Evolutionary conservation across 169 alveolate genomes (phyloP).

Genomic region (Fabrea salina): DNA sequence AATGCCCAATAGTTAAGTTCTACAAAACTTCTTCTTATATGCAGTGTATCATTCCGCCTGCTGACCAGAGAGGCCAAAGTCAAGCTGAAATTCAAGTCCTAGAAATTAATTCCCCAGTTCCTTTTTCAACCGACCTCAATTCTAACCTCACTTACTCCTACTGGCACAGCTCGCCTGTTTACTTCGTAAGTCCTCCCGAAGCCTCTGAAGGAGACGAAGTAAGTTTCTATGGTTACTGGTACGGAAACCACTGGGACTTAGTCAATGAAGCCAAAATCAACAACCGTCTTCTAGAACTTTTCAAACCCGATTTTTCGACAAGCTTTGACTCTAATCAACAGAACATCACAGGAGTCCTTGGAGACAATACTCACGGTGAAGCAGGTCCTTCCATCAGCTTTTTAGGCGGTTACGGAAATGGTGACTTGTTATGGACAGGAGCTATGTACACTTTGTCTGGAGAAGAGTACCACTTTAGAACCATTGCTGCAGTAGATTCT

Average conservation of each 20-base stretch:
- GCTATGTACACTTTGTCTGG: neutral
- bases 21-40: neutral
- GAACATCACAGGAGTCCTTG: conserved; percentile 1
- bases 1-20: conserved; percentile 9
- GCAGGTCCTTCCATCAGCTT: neutral
- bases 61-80: neutral
- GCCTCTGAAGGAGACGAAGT: conserved; percentile 27
- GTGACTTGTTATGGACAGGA: neutral
- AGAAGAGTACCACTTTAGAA: conserved; percentile 7
- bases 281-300: neutral
- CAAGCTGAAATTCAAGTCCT: neutral
- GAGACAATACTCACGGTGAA: conserved; percentile 20
- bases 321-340: neutral
- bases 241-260: conserved; percentile 2
- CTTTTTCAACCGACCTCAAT: neutral
- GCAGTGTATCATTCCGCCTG: neutral
- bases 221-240: conserved; percentile 5
- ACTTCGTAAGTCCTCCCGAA: conserved; percentile 10
- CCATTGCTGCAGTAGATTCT: conserved; percentile 8
- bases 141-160: neutral
- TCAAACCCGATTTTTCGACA: neutral
- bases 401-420: conserved; percentile 1
- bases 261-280: neutral
- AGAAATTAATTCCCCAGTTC: neutral
- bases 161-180: neutral